Base-by-base conservation (phyloP, 176 grass and related monocot species). In the Musa beccarii region DNA sequence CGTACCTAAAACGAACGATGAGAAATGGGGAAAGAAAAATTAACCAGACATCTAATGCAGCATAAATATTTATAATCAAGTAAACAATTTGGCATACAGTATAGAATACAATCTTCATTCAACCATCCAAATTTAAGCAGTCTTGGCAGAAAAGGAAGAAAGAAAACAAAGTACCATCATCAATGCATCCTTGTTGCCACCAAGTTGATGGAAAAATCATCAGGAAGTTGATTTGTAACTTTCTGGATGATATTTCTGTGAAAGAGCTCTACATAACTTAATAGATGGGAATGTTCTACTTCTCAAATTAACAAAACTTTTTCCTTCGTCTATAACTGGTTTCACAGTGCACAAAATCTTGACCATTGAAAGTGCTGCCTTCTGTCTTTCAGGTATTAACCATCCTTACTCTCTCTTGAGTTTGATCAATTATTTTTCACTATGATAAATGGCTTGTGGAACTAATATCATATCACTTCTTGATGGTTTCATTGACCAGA, bases 1-100 rank as follows among this genome's bases (percentile, higher is more conserved):
- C 95, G 92, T 59, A 99, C 95, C 95, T 99, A 77, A 85, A 77
- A 61, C 69, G 55, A 79, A 72, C 79, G 20, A 75, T 68, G 52
- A 84, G 20, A 86, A 23, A 71, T 79, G 68, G 65, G 10, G 52
- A 13, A 49, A 66, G n/a, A 17, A 15, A 22, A 53, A 16, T 78
- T 59, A 91, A 54, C 43, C 53, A 82, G 84, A 69, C 63, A 74
- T 71, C 23, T 67, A 57, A 82, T 63, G 68, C 62, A 85, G 51
- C 52, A 78, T 62, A 51, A 29, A 43, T 19, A 66, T 66, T 21
- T 10, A 66, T 61, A 61, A 61, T 8, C 57, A 61, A 20, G 57
- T 1, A 61, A 8, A 61, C 14, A 19, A 21, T 19, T 61, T 61
- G 57, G n/a, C 34, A 43, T 43, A 43, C 34, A 43, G 34, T 43